Percentiles rank a stretch among this genome's conserved stretches.
Evolutionary conservation across 164 flowering plant genomes (phyloP).

Genomic region (Aristolochia californica): DNA sequence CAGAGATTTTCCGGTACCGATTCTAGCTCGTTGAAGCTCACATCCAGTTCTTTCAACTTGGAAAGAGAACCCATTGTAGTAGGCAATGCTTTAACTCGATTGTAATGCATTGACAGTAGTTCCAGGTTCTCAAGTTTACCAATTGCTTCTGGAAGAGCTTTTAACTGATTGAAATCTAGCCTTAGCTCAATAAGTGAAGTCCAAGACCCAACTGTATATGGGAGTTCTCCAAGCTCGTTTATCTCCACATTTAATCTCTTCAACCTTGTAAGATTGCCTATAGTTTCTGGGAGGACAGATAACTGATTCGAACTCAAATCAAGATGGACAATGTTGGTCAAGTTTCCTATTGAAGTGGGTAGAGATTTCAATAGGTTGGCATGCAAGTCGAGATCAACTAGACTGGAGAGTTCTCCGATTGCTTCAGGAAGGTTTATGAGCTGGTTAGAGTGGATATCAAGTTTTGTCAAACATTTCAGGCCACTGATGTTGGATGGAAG

Average conservation of each 20-base stretch:
- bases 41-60: constrained; percentile 50
- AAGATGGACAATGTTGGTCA: constrained; percentile 38
- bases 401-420: constrained; percentile 40
- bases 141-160: constrained; percentile 61
- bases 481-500: constrained; percentile 44
- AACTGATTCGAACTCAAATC: constrained; percentile 51
- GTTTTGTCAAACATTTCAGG: constrained; percentile 41
- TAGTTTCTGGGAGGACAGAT: constrained; percentile 35
- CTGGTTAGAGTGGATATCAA: constrained; percentile 61
- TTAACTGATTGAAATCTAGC: constrained; percentile 51
- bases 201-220: constrained; percentile 60
- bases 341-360: constrained; percentile 45
- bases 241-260: constrained; percentile 43
- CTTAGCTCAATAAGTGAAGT: constrained; percentile 45
- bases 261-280: constrained; percentile 40
- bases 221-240: constrained; percentile 59
- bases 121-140: constrained; percentile 55
- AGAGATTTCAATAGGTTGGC: constrained; percentile 40
- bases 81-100: constrained; percentile 45
- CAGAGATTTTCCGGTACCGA: constrained; percentile 52
- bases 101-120: constrained; percentile 48
- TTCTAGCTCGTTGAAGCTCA: constrained; percentile 64
- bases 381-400: constrained; percentile 46
- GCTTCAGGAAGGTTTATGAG: constrained; percentile 52
- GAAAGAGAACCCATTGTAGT: constrained; percentile 51